Evolutionary conservation across 2,329 filamentous ascomycete genomes (phyloP).

Genomic region (Chaetomiaceae sp.): DNA sequence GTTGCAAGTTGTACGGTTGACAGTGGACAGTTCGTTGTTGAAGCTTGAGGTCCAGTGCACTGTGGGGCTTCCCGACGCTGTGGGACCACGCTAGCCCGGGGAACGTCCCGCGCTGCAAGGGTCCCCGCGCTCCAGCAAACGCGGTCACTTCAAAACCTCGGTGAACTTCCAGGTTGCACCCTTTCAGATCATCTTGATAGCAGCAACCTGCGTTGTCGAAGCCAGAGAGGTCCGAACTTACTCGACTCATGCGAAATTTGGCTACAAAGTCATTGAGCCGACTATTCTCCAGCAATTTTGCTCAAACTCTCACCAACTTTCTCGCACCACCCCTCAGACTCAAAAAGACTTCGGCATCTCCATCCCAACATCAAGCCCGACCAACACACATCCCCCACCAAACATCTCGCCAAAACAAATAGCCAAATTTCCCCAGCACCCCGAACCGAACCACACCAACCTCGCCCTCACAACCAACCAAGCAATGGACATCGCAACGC

Average conservation of each 20-base stretch:
- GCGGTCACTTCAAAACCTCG: background rate
- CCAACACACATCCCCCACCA: too few species aligned
- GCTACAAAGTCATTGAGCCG: too few species aligned
- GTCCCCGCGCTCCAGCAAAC: background rate
- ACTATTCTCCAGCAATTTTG: too few species aligned
- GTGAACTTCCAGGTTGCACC: too few species aligned
- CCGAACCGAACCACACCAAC: background rate
- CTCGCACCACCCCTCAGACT: too few species aligned
- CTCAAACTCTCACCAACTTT: too few species aligned
- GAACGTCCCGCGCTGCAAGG: slow-evolving; percentile 4
- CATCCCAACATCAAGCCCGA: too few species aligned
- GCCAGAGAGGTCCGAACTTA: background rate
- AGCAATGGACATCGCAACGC: slow-evolving; percentile 36
- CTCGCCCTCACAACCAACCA: background rate
- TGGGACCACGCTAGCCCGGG: slow-evolving; percentile 5
- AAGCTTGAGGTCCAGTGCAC: background rate
- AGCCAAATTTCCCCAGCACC: background rate
- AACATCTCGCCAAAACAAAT: too few species aligned
- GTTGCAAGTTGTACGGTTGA: background rate
- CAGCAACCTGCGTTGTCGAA: too few species aligned
- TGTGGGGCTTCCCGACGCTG: slow-evolving; percentile 1
- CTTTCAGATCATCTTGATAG: too few species aligned
- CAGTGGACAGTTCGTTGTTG: background rate
- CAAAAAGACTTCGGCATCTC: too few species aligned
- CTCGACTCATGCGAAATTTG: too few species aligned